Percentiles rank a stretch among this genome's conserved stretches.
These are phyloP conservation scores for Euphorbia corollata DNA, from an alignment of 441 rosid species.

Conservation along the genomic window DNA sequence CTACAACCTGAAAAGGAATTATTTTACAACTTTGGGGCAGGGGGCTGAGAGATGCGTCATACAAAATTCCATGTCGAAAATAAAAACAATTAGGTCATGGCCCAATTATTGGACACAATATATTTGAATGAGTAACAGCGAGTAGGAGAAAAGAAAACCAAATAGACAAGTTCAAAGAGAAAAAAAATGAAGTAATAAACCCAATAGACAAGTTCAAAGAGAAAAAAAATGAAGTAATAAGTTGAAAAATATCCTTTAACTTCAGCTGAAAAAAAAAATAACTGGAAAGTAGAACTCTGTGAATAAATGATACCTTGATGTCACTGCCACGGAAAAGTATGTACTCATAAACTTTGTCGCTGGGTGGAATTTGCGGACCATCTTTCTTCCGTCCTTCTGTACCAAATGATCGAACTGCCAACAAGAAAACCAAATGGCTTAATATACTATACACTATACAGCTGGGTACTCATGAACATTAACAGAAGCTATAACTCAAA, in stretches of 20 bases:
- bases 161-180: not conserved
- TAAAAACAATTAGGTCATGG: not conserved
- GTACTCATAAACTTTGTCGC: conserved; percentile 77
- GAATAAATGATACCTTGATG: conserved; percentile 58
- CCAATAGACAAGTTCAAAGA: not conserved
- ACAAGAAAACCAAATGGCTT: not conserved
- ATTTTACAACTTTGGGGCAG: not conserved
- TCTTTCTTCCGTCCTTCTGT: conserved; percentile 92
- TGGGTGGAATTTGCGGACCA: conserved; percentile 66
- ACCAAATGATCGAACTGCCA: conserved; percentile 86
- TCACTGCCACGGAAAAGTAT: conserved; percentile 90
- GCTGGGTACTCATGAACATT: not conserved
- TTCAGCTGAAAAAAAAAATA: too few relatives aligned
- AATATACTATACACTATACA: not conserved
- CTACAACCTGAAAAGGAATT: not conserved
- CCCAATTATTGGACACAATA: not conserved
- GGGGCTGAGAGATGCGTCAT: not conserved
- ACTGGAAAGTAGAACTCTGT: not conserved
- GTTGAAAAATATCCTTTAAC: not conserved
- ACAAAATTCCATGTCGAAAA: not conserved
- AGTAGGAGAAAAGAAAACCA: not conserved
- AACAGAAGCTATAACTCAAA: not conserved
- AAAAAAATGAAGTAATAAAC: too few relatives aligned
- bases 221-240: not conserved
- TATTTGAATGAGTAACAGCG: not conserved